A percentile compares a stretch with the other conserved stretches of the same genome.
Conservation (phyloP, 2,329 filamentous ascomycete species). For the Colletotrichum chlorophyti region DNA sequence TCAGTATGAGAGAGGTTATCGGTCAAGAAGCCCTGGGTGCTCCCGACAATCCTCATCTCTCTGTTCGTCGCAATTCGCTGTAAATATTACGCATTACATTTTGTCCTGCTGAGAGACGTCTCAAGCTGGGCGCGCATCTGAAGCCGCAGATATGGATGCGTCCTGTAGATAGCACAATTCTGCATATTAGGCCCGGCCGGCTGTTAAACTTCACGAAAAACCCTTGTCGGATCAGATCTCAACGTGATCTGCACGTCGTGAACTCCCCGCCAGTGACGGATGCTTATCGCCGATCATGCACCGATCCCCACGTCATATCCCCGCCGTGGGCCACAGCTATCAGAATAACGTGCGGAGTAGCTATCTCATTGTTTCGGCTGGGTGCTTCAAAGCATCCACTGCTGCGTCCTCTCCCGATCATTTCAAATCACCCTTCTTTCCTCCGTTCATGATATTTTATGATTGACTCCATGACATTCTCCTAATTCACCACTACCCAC, state of each 20-base stretch:
- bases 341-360: constrained; percentile 8
- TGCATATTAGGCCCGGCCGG: constrained; percentile 5
- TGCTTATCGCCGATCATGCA: constrained; percentile 20
- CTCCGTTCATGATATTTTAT: no score
- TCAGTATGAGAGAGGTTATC: no score
- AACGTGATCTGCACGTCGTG: not conserved
- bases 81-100: not conserved
- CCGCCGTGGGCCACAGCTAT: constrained; percentile 6
- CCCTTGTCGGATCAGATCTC: no score
- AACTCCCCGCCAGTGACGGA: no score
- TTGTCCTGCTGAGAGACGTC: not conserved
- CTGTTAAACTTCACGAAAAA: not conserved
- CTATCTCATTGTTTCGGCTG: constrained; percentile 1
- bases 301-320: constrained; percentile 18
- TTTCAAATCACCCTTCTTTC: no score
- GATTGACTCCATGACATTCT: no score
- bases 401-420: not conserved
- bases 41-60: not conserved
- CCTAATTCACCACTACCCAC: no score
- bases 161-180: not conserved
- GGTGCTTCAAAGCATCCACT: not conserved
- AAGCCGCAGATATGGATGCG: not conserved
- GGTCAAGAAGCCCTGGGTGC: no score
- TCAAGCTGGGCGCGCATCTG: not conserved
- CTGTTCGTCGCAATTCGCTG: not conserved